phyloP scores from a whole-genome alignment of 805 yeast genomes.

The Tetrapisispora taiwanensis region DNA sequence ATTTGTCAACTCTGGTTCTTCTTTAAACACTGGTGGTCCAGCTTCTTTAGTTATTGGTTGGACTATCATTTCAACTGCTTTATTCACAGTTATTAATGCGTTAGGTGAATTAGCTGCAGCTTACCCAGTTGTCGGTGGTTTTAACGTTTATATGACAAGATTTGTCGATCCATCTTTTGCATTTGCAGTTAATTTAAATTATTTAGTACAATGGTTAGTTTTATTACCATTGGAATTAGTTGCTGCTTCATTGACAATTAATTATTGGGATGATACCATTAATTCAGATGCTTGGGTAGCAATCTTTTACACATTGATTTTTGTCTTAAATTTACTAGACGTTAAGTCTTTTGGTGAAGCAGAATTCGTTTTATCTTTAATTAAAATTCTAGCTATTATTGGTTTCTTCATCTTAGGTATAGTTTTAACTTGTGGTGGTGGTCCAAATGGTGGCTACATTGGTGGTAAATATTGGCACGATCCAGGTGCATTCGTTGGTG shows the following conservation, averaged over 20 bases:
- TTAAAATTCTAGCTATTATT: constrained; percentile 40
- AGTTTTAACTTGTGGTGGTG: constrained; percentile 40
- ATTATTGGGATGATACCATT: constrained; percentile 40
- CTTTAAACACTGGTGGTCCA: constrained; percentile 53
- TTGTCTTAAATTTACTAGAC: constrained; percentile 41
- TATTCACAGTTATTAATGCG: constrained; percentile 48
- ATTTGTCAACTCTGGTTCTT: constrained; percentile 55
- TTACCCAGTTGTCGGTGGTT: constrained; percentile 46
- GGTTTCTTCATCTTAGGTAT: constrained; percentile 48
- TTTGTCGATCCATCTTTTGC: constrained; percentile 49
- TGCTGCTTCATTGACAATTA: constrained; percentile 47
- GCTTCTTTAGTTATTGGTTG: constrained; percentile 52
- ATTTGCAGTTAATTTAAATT: constrained; percentile 44
- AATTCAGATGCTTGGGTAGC: constrained; percentile 56
- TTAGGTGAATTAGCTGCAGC: constrained; percentile 45
- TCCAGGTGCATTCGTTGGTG: constrained; percentile 57
- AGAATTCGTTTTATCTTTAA: constrained; percentile 41
- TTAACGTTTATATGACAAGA: constrained; percentile 39
- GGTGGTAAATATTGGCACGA: constrained; percentile 39
- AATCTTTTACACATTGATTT: constrained; percentile 40
- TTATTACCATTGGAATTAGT: constrained; percentile 51
- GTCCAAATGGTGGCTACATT: constrained; percentile 32
- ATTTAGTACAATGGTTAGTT: constrained; percentile 47
- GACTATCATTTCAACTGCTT: constrained; percentile 44
- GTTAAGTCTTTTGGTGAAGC: constrained; percentile 49